A percentile compares a stretch with the other conserved stretches of the same genome.
These are phyloP conservation scores for Scytalidium lignicola DNA, from an alignment of 2,329 filamentous ascomycete genomes.

Conservation along the genomic window DNA sequence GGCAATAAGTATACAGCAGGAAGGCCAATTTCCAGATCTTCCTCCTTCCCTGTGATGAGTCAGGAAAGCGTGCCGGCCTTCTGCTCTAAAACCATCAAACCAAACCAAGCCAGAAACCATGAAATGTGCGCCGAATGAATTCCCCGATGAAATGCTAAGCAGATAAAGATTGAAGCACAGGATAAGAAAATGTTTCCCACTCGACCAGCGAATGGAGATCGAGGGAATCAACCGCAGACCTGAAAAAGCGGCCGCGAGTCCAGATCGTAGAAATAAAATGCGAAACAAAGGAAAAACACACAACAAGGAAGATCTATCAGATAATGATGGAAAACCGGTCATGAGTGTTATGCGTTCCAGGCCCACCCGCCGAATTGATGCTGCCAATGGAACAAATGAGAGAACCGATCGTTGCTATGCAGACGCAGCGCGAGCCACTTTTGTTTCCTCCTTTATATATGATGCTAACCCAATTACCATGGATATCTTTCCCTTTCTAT, in stretches of 20 bases:
- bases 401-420: background rate
- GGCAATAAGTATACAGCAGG: background rate
- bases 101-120: background rate
- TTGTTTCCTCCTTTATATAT: slow-evolving; percentile 27
- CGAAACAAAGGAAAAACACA: background rate
- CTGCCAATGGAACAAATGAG: background rate
- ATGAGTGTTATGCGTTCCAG: background rate
- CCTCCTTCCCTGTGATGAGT: background rate
- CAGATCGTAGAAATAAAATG: background rate
- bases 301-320: background rate
- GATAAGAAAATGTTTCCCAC: background rate
- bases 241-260: background rate
- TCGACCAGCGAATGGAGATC: background rate
- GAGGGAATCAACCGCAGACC: background rate
- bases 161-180: background rate
- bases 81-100: background rate
- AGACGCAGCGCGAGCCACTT: slow-evolving; percentile 28
- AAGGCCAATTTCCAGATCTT: background rate
- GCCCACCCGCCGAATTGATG: background rate
- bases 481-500: slow-evolving; percentile 14
- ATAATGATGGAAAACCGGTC: background rate
- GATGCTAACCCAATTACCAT: slow-evolving; percentile 15
- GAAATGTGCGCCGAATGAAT: background rate
- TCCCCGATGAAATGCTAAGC: background rate
- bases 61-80: background rate